Evolutionary conservation across 1,284 basidiomycete genomes (phyloP), one percentile per base, ranked within the genome.

Genomic region (Melampsora larici-populina): DNA sequence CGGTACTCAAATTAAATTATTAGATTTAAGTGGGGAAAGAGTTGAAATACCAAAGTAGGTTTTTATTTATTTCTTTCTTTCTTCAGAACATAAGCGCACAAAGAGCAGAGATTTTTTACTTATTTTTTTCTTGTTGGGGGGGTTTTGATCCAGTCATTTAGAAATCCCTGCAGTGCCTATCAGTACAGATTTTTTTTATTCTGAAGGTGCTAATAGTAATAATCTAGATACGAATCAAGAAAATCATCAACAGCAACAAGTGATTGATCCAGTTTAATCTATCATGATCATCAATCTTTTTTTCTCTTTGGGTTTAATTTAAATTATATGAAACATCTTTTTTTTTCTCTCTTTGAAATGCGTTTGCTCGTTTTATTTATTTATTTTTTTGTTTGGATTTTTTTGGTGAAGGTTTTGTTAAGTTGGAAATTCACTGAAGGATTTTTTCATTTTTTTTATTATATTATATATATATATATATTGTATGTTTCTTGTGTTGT

Each of bases 1-100:
- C 80, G 94, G 93, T 2, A 85, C 97, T 79, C 96, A 96, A 86
- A 92, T 97, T 82, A 93, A 96, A 84, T 85, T 98, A 80, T 86
- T 96, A 65, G 94, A 96, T 85, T 87, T 96, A 62, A 92, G 92
- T 0, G 93, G 93, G 13, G 93, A 94, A 84, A 91, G 89, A 83
- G 91, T 94, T n/a, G 93, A 95, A 81, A 92, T 95, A 81, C 93
- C 93, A 7, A 70, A 60, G 75, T 77, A 1, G 33, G 75, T 69
- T 51, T 31, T n/a, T 31, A n/a, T n/a, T n/a, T n/a, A n/a, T n/a
- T n/a, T n/a, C n/a, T n/a, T n/a, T n/a, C n/a, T n/a, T n/a, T n/a
- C n/a, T n/a, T n/a, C n/a, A n/a, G n/a, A n/a, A n/a, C n/a, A n/a
- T n/a, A n/a, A n/a, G n/a, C n/a, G n/a, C n/a, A n/a, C n/a, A n/a